Percentiles rank a stretch among this genome's conserved stretches.
Evolutionary conservation across 768 basidiomycete species (phyloP).

Genomic region (Serendipita sp.): DNA sequence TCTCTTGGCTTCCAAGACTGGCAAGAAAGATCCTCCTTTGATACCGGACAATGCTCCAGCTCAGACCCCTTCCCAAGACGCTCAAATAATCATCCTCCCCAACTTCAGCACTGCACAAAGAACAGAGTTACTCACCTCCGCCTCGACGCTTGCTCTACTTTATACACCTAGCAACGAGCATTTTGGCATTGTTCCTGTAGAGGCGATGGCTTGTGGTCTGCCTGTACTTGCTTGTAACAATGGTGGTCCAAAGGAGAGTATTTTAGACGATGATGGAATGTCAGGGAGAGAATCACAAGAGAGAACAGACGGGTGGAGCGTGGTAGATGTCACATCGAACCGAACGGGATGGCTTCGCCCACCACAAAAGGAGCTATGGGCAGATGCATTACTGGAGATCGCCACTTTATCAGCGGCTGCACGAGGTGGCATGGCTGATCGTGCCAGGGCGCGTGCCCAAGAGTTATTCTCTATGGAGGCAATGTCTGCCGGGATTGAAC

Average conservation of each 20-base stretch:
- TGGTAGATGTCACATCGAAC: background rate
- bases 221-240: conserved; percentile 77
- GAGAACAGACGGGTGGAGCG: background rate
- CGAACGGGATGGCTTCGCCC: conserved; percentile 66
- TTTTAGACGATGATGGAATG: conserved; percentile 29
- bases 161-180: conserved; percentile 95
- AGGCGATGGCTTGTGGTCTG: conserved; percentile 83
- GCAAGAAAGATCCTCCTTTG: conserved; percentile 10
- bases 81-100: conserved; percentile 72
- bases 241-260: conserved; percentile 83
- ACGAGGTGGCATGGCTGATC: conserved; percentile 30
- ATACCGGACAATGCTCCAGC: background rate
- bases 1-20: conserved; percentile 25
- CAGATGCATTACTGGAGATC: conserved; percentile 46
- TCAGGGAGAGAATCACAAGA: background rate
- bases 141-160: conserved; percentile 55
- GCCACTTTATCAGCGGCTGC: conserved; percentile 13
- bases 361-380: conserved; percentile 54
- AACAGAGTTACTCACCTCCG: conserved; percentile 53
- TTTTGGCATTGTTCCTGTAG: conserved; percentile 91
- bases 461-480: conserved; percentile 60
- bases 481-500: conserved; percentile 47
- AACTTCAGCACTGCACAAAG: conserved; percentile 82
- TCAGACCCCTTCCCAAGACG: conserved; percentile 17
- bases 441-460: conserved; percentile 46